These are phyloP conservation scores for Yamadazyma mexicana DNA, from an alignment of 1,139 yeast genomes.

Conservation along the genomic window DNA sequence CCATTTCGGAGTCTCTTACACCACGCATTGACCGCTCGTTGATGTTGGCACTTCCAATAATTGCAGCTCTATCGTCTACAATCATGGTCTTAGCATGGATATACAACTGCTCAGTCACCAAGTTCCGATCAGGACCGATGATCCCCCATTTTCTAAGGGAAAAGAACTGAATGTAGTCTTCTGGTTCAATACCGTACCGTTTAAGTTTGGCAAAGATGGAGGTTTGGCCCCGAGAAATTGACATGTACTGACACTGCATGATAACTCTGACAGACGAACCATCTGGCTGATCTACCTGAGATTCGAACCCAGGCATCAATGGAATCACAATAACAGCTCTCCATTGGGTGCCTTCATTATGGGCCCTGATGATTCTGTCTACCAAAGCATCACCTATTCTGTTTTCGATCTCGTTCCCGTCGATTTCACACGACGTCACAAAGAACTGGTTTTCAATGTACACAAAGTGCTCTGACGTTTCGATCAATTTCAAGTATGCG, in stretches of 20 bases:
- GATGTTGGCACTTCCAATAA: constrained; percentile 95
- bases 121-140: constrained; percentile 70
- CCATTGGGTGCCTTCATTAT: constrained; percentile 77
- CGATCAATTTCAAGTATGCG: constrained; percentile 88
- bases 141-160: constrained; percentile 95
- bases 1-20: constrained; percentile 89
- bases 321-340: constrained; percentile 90
- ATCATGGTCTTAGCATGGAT: constrained; percentile 91
- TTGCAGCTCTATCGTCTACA: constrained; percentile 91
- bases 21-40: constrained; percentile 97
- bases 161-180: constrained; percentile 87
- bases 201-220: constrained; percentile 84
- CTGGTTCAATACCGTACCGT: constrained; percentile 81
- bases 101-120: constrained; percentile 89
- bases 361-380: constrained; percentile 88
- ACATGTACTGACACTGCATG: constrained; percentile 94
- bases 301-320: constrained; percentile 95
- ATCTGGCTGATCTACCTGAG: constrained; percentile 90
- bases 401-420: constrained; percentile 83
- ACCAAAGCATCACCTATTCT: constrained; percentile 95
- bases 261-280: constrained; percentile 93
- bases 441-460: constrained; percentile 96
- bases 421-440: constrained; percentile 82
- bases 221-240: constrained; percentile 88
- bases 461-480: constrained; percentile 87